These are phyloP conservation scores for Chlorophyllum brunneum DNA, from an alignment of 768 basidiomycete species.

Conservation along the genomic window DNA sequence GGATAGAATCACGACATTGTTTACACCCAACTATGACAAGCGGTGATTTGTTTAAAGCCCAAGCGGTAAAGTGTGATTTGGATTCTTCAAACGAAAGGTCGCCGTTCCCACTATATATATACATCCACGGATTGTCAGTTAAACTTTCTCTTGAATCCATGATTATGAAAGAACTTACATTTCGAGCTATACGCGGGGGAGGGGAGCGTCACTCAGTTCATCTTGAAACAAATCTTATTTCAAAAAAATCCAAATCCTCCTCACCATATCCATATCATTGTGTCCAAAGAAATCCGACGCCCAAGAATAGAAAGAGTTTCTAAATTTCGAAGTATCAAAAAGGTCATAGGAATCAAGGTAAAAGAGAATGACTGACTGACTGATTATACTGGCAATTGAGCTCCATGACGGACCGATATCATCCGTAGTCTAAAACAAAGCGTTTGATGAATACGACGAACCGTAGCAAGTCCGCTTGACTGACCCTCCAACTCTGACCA, in stretches of 20 bases:
- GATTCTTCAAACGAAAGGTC: slow-evolving; percentile 56
- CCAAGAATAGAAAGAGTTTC: slow-evolving; percentile 62
- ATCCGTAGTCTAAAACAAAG: slow-evolving; percentile 38
- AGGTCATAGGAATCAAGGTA: not conserved
- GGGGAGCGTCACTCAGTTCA: not conserved
- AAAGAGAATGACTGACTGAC: slow-evolving; percentile 38
- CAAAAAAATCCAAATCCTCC: slow-evolving; percentile 9
- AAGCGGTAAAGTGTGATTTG: slow-evolving; percentile 69
- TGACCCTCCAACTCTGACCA: slow-evolving; percentile 68
- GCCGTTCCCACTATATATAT: slow-evolving; percentile 51
- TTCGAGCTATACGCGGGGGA: slow-evolving; percentile 50
- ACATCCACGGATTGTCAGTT: not conserved
- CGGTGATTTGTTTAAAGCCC: slow-evolving; percentile 69
- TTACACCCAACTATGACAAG: slow-evolving; percentile 42
- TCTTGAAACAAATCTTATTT: not conserved
- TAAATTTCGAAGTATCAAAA: slow-evolving; percentile 17
- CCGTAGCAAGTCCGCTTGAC: slow-evolving; percentile 14
- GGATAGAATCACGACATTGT: not conserved
- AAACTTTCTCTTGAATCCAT: no score
- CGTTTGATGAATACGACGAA: not conserved
- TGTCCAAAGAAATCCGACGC: slow-evolving; percentile 65
- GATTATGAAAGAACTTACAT: slow-evolving; percentile 32
- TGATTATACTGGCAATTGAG: slow-evolving; percentile 48
- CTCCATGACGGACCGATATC: slow-evolving; percentile 51
- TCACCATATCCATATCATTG: slow-evolving; percentile 67